Percentiles rank a stretch among this genome's conserved stretches.
These are phyloP conservation scores for Wickerhamiella musiphila DNA, from an alignment of 805 yeast species.

Conservation along the genomic window DNA sequence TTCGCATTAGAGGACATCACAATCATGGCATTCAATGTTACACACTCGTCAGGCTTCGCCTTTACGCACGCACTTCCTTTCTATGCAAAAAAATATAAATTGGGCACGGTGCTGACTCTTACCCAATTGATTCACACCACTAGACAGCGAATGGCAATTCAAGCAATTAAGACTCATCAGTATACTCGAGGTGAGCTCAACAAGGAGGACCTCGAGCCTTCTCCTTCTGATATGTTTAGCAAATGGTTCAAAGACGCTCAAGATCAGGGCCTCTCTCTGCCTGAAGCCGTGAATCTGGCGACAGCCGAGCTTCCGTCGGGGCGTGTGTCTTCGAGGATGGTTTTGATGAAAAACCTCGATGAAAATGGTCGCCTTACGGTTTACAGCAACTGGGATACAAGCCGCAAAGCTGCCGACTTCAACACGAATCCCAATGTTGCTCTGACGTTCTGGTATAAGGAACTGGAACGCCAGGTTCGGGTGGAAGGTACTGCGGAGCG, in stretches of 20 bases:
- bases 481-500: conserved; percentile 73
- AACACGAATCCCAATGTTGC: conserved; percentile 63
- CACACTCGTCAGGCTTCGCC: no score
- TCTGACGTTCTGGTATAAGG: conserved; percentile 82
- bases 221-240: conserved; percentile 43
- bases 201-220: conserved; percentile 46
- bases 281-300: conserved; percentile 75
- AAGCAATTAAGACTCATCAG: conserved; percentile 12
- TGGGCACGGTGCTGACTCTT: no score
- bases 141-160: no score
- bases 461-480: conserved; percentile 78
- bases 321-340: conserved; percentile 69
- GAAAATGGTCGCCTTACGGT: conserved; percentile 57
- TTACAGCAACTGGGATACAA: conserved; percentile 81
- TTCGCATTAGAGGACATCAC: no score
- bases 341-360: conserved; percentile 80
- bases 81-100: no score
- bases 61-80: no score
- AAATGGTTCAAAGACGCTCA: conserved; percentile 73
- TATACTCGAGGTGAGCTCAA: conserved; percentile 31
- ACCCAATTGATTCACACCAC: no score
- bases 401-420: conserved; percentile 64
- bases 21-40: no score
- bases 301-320: conserved; percentile 84
- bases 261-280: conserved; percentile 37